Evolutionary conservation across 352 stramenopile genomes (phyloP), one percentile per base, ranked within the genome.

Genomic region (Phytophthora idaei): DNA sequence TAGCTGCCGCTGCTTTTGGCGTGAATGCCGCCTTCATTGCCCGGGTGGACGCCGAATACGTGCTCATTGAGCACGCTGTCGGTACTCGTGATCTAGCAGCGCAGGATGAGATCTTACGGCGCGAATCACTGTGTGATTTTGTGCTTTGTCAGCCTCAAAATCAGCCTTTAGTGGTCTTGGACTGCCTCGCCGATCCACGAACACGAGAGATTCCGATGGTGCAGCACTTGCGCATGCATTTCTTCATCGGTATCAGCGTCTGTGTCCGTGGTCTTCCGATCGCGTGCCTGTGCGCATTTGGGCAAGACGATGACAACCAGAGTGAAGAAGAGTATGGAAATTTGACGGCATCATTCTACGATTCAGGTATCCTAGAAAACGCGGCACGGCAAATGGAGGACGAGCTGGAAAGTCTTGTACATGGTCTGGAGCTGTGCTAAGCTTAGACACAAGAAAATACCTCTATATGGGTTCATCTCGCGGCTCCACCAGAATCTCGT

Each of bases 401-500:
- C 8, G 79, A 87, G 59, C 48, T 90, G 2, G 79, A 86, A 60
- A 69, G 54, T 44, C 64, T 88, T 10, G 52, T 88, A 7, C 54
- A 81, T 55, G 77, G 73, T 6, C 51, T 90, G 59, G 47, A 74
- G 51, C 47, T 85, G 42, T 69, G 53, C 34, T 78, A 67, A 51
- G 48, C 39, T 29, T n/a, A 14, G 14, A 50, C 14, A 7, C 8
- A 50, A 11, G 7, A 29, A 29, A 11, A 8, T 2, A 21, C 5
- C 17, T 61, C 45, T 87, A 90, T 46, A 89, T 90, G 27, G 82
- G 82, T 64, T 97, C 89, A 72, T 97, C 91, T 41, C 90, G 84
- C 34, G 90, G 87, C 71, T 98, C 90, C 39, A 98, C 90, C 46
- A 98, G 77, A 48, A 98, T 81, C 62, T 94, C 90, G 69, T 97